phyloP scores from a whole-genome alignment of 2,329 filamentous ascomycete species.

The Thielaviopsis euricoi region DNA sequence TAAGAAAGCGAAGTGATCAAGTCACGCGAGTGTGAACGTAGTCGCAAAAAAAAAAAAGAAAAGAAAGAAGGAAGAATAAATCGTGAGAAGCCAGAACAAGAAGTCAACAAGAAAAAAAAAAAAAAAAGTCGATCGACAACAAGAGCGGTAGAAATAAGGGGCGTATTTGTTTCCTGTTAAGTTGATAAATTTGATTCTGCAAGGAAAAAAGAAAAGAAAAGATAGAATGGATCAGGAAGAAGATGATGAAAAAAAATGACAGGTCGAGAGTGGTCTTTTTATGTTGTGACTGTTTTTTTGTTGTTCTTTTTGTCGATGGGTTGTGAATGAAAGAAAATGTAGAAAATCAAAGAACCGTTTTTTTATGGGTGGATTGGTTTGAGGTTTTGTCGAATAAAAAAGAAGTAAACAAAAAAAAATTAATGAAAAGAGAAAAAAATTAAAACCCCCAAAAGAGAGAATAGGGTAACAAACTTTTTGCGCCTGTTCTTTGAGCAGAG shows the following conservation, averaged over 20 bases:
- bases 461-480: background rate
- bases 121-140: background rate
- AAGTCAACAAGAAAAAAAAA: background rate
- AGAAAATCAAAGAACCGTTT: background rate
- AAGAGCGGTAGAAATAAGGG: background rate
- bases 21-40: too few relatives aligned
- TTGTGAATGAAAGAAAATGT: background rate
- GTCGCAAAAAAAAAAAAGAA: too few relatives aligned
- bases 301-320: background rate
- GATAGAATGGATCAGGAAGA: background rate
- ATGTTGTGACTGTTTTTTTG: background rate
- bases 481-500: too few relatives aligned
- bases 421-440: background rate
- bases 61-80: too few relatives aligned
- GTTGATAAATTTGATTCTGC: background rate
- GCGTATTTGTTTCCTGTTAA: background rate
- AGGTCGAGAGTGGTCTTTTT: background rate
- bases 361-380: background rate
- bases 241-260: background rate
- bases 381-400: background rate
- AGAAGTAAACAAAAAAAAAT: background rate
- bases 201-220: background rate
- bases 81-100: background rate
- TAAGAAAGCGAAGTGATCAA: too few relatives aligned
- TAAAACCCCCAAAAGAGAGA: background rate